Base-by-base conservation (phyloP, 768 basidiomycete genomes). In the Suillus subluteus region DNA sequence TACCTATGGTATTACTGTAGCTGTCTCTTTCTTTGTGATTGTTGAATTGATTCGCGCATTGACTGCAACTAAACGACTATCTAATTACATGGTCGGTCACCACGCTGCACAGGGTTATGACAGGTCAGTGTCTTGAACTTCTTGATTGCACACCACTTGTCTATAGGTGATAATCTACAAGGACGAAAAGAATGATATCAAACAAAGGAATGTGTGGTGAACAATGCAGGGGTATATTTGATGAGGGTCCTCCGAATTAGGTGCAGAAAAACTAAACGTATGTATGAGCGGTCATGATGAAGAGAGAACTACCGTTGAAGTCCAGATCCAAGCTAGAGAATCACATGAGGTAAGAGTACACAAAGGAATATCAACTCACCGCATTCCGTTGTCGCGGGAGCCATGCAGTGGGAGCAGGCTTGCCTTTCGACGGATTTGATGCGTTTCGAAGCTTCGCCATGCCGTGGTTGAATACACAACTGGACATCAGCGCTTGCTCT, bases 401-500 rank as follows among this genome's bases (percentile, higher is more conserved):
- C 90, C 92, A 96, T 66, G 89, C 88, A 6, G 81, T 83, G 26
- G 91, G 87, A 54, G 85, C 82, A 44, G 81, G 78, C 62, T 80
- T 80, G 52, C 71, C 73, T 69, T 78, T 82, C 70, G 82, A 82
- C 38, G 80, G 80, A 30, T 83, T 81, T 12, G 94, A 78, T 71
- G 91, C 90, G 50, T 85, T 83, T 65, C 91, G 84, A 50, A 85
- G 79, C 23, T 81, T 85, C 62, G 83, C 82, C 84, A 91, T 88
- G 13, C 93, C 91, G 52, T 87, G 79, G 48, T 82, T 82, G 74
- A 95, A 93, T 67, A 95, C 82, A 6, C 88, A 87, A 64, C 89
- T 85, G 26, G 94, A 79, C 89, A 98, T 91, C 65, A 94, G 83
- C 69, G 90, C 86, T 70, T 95, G 92, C 74, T 98, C 95, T 61